These are phyloP conservation scores for Haplographium delicatum DNA, from an alignment of 495 filamentous ascomycete genomes.

Conservation along the genomic window DNA sequence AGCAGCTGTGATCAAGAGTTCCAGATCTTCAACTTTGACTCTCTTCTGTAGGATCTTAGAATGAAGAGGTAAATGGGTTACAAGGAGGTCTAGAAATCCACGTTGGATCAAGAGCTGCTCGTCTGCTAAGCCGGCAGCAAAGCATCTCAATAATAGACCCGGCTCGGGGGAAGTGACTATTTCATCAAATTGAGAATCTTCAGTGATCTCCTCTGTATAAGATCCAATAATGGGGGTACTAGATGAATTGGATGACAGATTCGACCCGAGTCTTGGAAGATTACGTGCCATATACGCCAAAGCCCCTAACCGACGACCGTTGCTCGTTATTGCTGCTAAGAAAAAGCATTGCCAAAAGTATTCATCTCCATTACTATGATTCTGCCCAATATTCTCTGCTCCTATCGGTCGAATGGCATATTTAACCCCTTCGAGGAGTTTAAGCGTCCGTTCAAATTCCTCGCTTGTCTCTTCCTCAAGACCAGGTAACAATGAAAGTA, in stretches of 20 bases:
- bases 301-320: slow-evolving; percentile 75
- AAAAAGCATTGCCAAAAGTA: slow-evolving; percentile 99
- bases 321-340: slow-evolving; percentile 82
- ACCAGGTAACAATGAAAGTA: slow-evolving; percentile 81
- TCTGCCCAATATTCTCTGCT: slow-evolving; percentile 37
- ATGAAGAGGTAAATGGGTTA: slow-evolving; percentile 85
- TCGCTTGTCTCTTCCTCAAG: slow-evolving; percentile 95
- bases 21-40: slow-evolving; percentile 67
- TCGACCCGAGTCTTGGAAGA: slow-evolving; percentile 64
- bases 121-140: slow-evolving; percentile 83
- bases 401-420: slow-evolving; percentile 48
- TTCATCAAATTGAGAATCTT: slow-evolving; percentile 47
- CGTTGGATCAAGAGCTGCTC: slow-evolving; percentile 88
- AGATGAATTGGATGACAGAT: slow-evolving; percentile 3
- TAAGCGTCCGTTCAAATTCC: slow-evolving; percentile 86
- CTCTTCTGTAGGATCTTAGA: slow-evolving; percentile 72
- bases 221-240: slow-evolving; percentile 6
- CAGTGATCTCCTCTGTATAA: slow-evolving; percentile 21
- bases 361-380: slow-evolving; percentile 61
- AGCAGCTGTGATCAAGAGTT: slow-evolving; percentile 75
- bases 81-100: slow-evolving; percentile 88
- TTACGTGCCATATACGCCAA: slow-evolving; percentile 77
- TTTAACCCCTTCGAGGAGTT: slow-evolving; percentile 72
- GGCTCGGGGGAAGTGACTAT: slow-evolving; percentile 87
- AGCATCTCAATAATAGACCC: slow-evolving; percentile 82